Base-by-base conservation (phyloP, 805 yeast species). In the Saturnispora sekii region DNA sequence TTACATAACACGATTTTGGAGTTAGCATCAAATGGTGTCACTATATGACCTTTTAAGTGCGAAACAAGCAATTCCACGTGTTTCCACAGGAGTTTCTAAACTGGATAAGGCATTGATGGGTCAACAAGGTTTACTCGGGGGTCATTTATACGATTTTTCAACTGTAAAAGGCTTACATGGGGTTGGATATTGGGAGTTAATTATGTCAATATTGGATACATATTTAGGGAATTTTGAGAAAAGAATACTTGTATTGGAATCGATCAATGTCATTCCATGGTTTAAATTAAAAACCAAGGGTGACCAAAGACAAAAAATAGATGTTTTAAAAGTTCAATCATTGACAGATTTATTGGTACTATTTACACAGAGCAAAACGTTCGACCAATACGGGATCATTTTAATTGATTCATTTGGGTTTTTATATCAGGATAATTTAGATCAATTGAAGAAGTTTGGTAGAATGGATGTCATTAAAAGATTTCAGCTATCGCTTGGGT, bases 401-500 rank as follows among this genome's bases (percentile, higher is more conserved):
- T 32, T 62, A 4, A 43, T 62, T 2, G 64, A 61, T 33, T 58
- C 57, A 14, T 62, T 62, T 45, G 57, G 57, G 32, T 50, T 35
- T 3, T 34, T 59, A 6, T 60, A 56, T 44, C 53, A 57, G 21
- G 28, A 46, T 35, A 26, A 47, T 48, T 12, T 46, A 44, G 26
- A 35, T 16, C 38, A 45, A 45, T 30, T 43, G 47, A 40, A 47
- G 38, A 42, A 40, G 38, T 18, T 17, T 55, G 62, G 10, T 17
- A 44, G 6, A 7, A 37, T 53, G n/a, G 50, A 54, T 36, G 57
- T 61, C 15, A 38, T 48, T 5, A 56, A 54, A 15, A 58, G 48
- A 40, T 42, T 58, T 30, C 43, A 47, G 9, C 47, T 47, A 29
- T 31, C 48, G 1, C 34, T 53, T 29, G 49, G 53, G 10, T 45